Base-by-base conservation (phyloP, 2,329 filamentous ascomycete species). In the Colletotrichum siamense region DNA sequence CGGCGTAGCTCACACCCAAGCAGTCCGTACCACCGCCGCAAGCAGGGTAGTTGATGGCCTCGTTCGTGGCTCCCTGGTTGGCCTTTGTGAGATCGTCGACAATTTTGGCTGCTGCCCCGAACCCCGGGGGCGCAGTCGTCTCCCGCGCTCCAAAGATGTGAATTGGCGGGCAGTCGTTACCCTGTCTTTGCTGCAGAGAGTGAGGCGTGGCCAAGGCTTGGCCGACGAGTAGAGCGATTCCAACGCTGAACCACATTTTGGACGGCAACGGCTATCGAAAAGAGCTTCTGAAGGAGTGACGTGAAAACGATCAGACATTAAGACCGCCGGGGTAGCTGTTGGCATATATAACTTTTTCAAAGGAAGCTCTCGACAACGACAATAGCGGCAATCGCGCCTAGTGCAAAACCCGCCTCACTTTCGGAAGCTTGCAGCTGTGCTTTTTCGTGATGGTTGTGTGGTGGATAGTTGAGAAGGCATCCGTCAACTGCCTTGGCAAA, bases 11-110 rank as follows among this genome's bases (percentile, higher is more conserved):
- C 30, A 89, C 83, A n/a, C 89, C 87, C 16, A 91, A 91, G 79
- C 92, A 94, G 1, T 85, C 86, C 1, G 86, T 80, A 79, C 91
- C 88, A 7, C 92, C 92, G 73, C 92, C 92, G 57, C 91, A 93
- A 3, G 93, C 93, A 49, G 93, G 90, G 79, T 92, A 92, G 52
- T 76, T 81, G 77, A 92, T 91, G 22, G 90, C 88, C 77, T 91
- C 90, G 2, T 89, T 84, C 0, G 89, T 91, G 1, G 89, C 83
- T 1, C 89, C 90, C 0, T 88, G 79, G 77, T 90, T 88, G 5
- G 88, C 86, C 36, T 81, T 82, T 4, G 87, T 82, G 55, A 92
- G 86, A 71, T 86, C 82, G 77, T 91, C 86, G 24, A 92, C 88
- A 15, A 92, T 85, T 0, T 86, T 86, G 26, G 84, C 84, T 3